A percentile compares a stretch with the other conserved stretches of the same genome.
phyloP scores from a whole-genome alignment of 345 rosid genomes.

The Hibiscus trionum region DNA sequence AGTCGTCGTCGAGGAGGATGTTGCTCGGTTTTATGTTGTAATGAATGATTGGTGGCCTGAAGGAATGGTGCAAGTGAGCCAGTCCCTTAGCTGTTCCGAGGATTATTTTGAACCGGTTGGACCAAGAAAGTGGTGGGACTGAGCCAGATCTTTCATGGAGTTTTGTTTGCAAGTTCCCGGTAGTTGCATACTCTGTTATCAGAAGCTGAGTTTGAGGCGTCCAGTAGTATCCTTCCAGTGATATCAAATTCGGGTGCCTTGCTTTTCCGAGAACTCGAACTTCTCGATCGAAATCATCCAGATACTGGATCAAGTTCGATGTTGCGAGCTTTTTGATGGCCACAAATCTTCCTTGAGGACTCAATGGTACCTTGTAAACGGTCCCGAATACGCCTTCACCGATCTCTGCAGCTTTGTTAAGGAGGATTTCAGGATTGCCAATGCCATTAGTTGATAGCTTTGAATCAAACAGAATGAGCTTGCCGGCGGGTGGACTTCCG shows the following conservation, averaged over 20 bases:
- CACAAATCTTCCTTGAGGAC: conserved; percentile 44
- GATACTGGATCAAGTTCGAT: conserved; percentile 47
- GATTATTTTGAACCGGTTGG: conserved; percentile 53
- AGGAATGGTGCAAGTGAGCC: conserved; percentile 69
- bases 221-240: conserved; percentile 75
- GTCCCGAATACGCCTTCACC: conserved; percentile 88
- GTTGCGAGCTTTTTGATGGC: conserved; percentile 65
- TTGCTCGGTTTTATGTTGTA: conserved; percentile 76
- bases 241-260: conserved; percentile 58
- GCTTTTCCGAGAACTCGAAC: conserved; percentile 62
- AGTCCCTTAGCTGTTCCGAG: conserved; percentile 86
- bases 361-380: conserved; percentile 62
- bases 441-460: conserved; percentile 34
- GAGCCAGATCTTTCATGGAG: conserved; percentile 55
- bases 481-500: conserved; percentile 43
- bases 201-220: conserved; percentile 63
- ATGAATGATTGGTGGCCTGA: conserved; percentile 75
- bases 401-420: conserved; percentile 62
- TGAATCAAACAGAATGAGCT: conserved; percentile 59
- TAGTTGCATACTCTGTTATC: conserved; percentile 60
- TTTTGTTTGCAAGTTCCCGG: conserved; percentile 69
- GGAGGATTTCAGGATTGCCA: conserved; percentile 53
- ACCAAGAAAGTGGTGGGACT: conserved; percentile 58
- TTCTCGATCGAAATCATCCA: conserved; percentile 76
- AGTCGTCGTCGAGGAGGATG: conserved; percentile 62